Evolutionary conservation across 2,329 filamentous ascomycete genomes (phyloP), one percentile per base, ranked within the genome.

Genomic region (Pseudohalonectria lignicola): DNA sequence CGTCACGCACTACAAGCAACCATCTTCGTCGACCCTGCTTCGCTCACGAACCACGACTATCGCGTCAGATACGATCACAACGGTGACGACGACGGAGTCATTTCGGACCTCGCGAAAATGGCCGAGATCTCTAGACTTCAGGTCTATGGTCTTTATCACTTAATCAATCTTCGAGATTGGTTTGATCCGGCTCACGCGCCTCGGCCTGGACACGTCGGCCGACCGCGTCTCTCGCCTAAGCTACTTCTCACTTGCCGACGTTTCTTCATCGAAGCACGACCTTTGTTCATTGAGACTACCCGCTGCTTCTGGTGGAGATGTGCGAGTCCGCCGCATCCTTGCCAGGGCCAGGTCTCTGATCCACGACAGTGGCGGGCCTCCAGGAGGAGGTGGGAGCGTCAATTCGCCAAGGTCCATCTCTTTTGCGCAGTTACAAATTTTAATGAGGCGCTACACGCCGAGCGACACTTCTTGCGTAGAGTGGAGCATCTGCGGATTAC

Each of bases 401-500:
- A 17, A 11, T 31, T 37, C 28, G 21, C 26, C n/a, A 18, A 20
- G 18, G 28, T 37, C 2, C 36, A 19, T 5, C 17, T 37, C 10
- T 9, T 31, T 3, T 26, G 25, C 16, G 26, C 36, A 12, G 25
- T 31, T 12, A 12, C 7, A 10, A 25, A 5, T 12, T 21, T 21
- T 9, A 12, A 17, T 20, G 11, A 10, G 12, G 18, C 23, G 5
- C 17, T 31, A 15, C 36, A 30, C 11, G 18, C 19, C 18, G 17
- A n/a, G 19, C 26, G 13, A 30, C 16, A 17, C 16, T 20, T 16
- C 13, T 9, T 29, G 25, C 11, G 18, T 13, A 30, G 18, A 17
- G 19, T 31, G 12, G 8, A 29, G 28, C 28, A 37, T 19, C 18
- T 31, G 18, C 36, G 36, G 12, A 31, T 37, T 11, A 37, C 36